Base-by-base conservation (phyloP, 768 basidiomycete species). In the Boletus subcaerulescens region DNA sequence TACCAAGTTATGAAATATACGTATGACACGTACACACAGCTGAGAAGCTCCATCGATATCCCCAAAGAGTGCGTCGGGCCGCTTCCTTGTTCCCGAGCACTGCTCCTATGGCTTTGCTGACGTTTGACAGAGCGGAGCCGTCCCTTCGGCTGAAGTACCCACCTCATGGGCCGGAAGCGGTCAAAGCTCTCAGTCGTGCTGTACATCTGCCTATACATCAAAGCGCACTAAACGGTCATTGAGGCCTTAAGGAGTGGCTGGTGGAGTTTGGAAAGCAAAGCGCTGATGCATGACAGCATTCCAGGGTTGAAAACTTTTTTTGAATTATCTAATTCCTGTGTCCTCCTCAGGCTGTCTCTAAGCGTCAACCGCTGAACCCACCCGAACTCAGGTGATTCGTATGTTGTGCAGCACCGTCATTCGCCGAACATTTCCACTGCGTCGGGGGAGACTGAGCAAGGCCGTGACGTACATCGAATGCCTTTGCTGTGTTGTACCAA, bases 1-100 rank as follows among this genome's bases (percentile, higher is more conserved):
- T 67, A 72, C 22, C 81, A 86, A 59, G 43, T 71, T 17, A 65
- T 83, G 53, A 79, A 78, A 59, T 76, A 78, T 60, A 81, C 77
- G 49, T 87, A 78, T 55, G 80, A 85, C 32, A 61, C 72, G 2
- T 87, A 85, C 65, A 76, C 76, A 4, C 80, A 84, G 45, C 61
- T 74, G 14, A 71, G 83, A 29, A 65, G 73, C 14, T 73, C 78
- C n/a, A 63, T 82, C 33, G 81, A 87, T 57, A 78, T 81, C 22
- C 85, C 87, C 4, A 73, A 69, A 65, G 82, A 80, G 85, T 86
- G 52, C 41, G 29, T 29, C 29, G 29, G 29, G 29, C 29, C 29
- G 4, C 44, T 36, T 29, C 22, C 7, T 45, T 15, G 20, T 49
- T 53, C 33, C 12, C 55, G 62, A 33, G 59, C 31, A 29, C 40